A percentile compares a stretch with the other conserved stretches of the same genome.
These are phyloP conservation scores for Spergularia azorica DNA, from an alignment of 179 eudicot species.

Conservation along the genomic window DNA sequence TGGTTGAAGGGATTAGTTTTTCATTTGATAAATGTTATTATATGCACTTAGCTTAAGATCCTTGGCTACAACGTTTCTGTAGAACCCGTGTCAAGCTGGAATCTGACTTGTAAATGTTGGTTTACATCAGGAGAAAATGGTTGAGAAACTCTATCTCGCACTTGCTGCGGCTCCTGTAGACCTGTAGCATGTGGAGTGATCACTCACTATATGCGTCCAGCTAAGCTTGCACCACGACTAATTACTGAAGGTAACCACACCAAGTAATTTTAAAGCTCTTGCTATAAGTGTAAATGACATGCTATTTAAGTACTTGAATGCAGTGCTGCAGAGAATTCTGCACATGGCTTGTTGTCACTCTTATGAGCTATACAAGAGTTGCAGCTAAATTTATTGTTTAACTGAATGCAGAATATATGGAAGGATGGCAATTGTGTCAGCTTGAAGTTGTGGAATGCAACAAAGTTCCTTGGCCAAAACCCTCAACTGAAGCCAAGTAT, in stretches of 20 bases:
- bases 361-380: neutral
- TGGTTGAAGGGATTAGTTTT: neutral
- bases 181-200: conserved; percentile 72
- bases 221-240: conserved; percentile 75
- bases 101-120: conserved; percentile 8
- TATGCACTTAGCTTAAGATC: neutral
- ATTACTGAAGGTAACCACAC: conserved; percentile 68
- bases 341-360: neutral
- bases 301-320: neutral
- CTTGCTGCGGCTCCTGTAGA: conserved; percentile 90
- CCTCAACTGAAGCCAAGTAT: conserved; percentile 43
- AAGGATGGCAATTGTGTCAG: conserved; percentile 84
- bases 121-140: conserved; percentile 70
- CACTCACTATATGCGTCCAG: conserved; percentile 87
- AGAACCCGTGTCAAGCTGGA: neutral
- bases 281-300: neutral
- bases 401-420: conserved; percentile 48
- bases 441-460: conserved; percentile 93
- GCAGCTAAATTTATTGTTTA: neutral
- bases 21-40: neutral
- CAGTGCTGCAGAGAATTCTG: neutral
- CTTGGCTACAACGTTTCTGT: neutral
- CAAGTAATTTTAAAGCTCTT: neutral
- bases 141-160: conserved; percentile 88
- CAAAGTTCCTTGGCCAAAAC: conserved; percentile 79